These are phyloP conservation scores for Curvularia hawaiiensis DNA, from an alignment of 2,329 filamentous ascomycete genomes.

Conservation along the genomic window DNA sequence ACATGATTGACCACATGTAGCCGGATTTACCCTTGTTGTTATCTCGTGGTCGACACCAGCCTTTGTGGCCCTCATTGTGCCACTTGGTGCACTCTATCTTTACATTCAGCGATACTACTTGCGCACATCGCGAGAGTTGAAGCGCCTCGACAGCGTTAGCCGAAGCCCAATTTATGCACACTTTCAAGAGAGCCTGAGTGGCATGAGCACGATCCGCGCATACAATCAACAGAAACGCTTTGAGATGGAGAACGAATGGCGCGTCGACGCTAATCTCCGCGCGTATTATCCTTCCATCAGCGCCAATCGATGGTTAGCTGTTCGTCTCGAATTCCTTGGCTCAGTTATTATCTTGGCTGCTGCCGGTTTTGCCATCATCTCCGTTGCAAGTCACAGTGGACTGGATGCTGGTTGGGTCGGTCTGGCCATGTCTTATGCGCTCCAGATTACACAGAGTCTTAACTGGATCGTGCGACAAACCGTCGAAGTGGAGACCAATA, in stretches of 20 bases:
- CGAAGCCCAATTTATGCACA: constrained; percentile 97
- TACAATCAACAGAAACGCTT: constrained; percentile 90
- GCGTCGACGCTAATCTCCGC: constrained; percentile 90
- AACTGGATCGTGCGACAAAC: constrained; percentile 99
- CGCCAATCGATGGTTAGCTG: constrained; percentile 86
- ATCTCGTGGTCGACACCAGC: constrained; percentile 81
- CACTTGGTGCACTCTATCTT: constrained; percentile 80
- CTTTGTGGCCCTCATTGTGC: constrained; percentile 81
- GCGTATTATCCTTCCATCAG: constrained; percentile 97
- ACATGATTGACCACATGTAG: constrained; percentile 41
- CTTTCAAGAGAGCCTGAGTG: constrained; percentile 95
- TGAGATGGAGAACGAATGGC: constrained; percentile 93
- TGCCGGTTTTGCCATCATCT: constrained; percentile 80
- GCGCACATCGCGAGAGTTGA: constrained; percentile 92
- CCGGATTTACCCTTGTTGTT: constrained; percentile 80
- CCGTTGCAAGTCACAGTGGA: constrained; percentile 70
- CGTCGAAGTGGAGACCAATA: constrained; percentile 99
- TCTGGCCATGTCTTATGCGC: constrained; percentile 93
- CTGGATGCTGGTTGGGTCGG: constrained; percentile 80
- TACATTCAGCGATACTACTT: constrained; percentile 98
- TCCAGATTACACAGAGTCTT: constrained; percentile 95
- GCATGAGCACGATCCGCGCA: constrained; percentile 92
- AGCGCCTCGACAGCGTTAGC: constrained; percentile 92
- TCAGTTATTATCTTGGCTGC: constrained; percentile 90
- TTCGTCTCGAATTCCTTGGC: constrained; percentile 93